Percentiles rank a stretch among this genome's conserved stretches.
These are phyloP conservation scores for Trichoderma aggressivum DNA, from an alignment of 2,329 filamentous ascomycete genomes.

Conservation along the genomic window DNA sequence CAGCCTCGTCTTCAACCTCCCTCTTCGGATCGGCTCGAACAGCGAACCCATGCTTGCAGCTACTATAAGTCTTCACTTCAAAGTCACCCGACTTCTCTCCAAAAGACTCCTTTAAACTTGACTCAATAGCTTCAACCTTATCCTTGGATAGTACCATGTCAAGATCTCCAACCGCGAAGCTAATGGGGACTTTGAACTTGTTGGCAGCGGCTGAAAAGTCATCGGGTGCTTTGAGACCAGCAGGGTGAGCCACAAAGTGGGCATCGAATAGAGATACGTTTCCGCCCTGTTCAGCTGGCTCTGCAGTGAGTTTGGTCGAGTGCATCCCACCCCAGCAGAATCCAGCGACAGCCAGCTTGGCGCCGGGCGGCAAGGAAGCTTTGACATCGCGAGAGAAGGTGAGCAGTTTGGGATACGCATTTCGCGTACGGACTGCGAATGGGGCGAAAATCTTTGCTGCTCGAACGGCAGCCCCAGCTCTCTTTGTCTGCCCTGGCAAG, in stretches of 20 bases:
- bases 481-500: not conserved
- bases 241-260: not conserved
- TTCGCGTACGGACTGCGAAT: not conserved
- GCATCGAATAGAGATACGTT: not conserved
- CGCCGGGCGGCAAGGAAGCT: not conserved
- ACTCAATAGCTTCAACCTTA: not conserved
- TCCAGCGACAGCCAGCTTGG: not conserved
- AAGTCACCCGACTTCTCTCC: not conserved
- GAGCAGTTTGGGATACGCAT: not conserved
- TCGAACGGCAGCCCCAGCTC: not conserved
- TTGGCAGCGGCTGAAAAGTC: not conserved
- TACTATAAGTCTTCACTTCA: not conserved
- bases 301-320: not conserved
- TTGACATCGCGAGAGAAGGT: not conserved
- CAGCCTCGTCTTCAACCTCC: not conserved
- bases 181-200: not conserved
- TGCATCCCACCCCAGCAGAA: constrained; percentile 6
- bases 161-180: not conserved
- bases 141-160: not conserved
- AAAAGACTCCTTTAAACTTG: not conserved
- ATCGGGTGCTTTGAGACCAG: not conserved
- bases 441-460: not conserved
- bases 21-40: not conserved
- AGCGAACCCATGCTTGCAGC: not conserved
- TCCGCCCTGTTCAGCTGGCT: not conserved